Base-by-base conservation (phyloP, 2,329 filamentous ascomycete genomes). In the Cytospora chrysosperma region DNA sequence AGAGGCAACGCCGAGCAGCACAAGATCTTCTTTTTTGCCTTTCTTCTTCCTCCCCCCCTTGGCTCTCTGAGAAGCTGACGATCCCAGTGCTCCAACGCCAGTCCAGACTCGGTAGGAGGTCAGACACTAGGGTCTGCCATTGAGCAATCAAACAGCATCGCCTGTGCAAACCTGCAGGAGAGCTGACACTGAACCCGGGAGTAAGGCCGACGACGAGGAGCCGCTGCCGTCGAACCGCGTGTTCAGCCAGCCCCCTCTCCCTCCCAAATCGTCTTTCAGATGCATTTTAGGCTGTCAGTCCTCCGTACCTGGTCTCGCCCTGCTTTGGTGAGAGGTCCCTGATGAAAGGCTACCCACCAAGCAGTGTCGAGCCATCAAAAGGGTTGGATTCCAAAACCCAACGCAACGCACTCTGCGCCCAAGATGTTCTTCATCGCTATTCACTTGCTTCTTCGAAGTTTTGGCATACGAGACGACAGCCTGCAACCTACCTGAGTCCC, bases 111-210 rank as follows among this genome's bases (percentile, higher is more conserved):
- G 28, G 56, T 51, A 43, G 61, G 34, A 51, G 52, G 43, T 52
- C 55, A 43, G 53, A 24, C 34, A 55, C 64, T 57, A 13, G 34
- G n/a, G 19, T 12, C 37, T 34, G 61, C 49, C 50, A 65, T 63
- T 61, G 64, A 64, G 57, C 61, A 64, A 64, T 65, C 62, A 64
- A 43, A 19, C n/a, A 51, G 63, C 30, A 51, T 65, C 51, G 59
- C 43, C 27, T 47, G 56, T 56, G 28, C 27, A 34, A n/a, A 2
- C 27, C 21, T 57, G 61, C 56, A 65, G 54, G 43, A 61, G 53
- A 26, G 49, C 51, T 56, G 54, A 27, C 43, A 58, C 32, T 34
- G 37, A 30, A 4, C 28, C 37, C 49, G 43, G 13, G 55, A 53
- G 47, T 40, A 62, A 47, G 60, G 53, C 47, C 43, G 55, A 17